Evolutionary conservation across 2,329 filamentous ascomycete genomes (phyloP), one percentile per base, ranked within the genome.

Genomic region (Colletotrichum godetiae): DNA sequence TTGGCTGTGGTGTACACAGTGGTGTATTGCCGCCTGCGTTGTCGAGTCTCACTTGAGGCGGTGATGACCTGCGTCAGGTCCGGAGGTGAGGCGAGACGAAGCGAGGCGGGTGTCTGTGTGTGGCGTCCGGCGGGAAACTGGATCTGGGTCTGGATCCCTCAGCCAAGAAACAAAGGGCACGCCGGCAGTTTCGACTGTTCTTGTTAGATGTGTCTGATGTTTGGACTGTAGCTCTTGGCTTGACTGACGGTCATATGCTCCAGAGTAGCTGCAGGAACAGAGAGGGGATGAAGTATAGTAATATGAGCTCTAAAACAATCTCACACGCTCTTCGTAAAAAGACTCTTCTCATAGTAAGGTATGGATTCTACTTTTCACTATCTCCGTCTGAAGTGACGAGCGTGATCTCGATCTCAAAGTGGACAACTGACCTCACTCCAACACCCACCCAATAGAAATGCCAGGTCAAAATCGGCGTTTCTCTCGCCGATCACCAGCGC

Each of bases 401-500:
- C 7, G 15, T 24, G 31, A 31, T 27, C 31, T 46, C 19, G 52
- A 52, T 64, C 35, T 64, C 13, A 60, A 69, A 37, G 57, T 56
- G 68, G 33, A 33, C 35, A 19, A 42, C 35, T 73, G 67, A 73
- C 61, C 61, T 73, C 71, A 71, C 59, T 65, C 61, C 27, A 67
- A 71, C 67, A 61, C 71, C 71, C 46, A 37, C 65, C 22, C 46
- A 15, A 68, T 42, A 29, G 42, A 64, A 35, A 8, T 58, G 61
- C 67, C 33, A 73, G 56, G 71, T 73, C 67, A 19, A 71, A 46
- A 55, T 56, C 35, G 67, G 71, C 37, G 29, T 57, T 71, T 57
- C 6, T 61, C 24, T 8, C 61, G 67, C 67, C 71, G 71, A 73
- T 73, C 71, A 61, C 55, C 56, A 71, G 61, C 61, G 57, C 61